Base-by-base conservation (phyloP, 1,139 yeast genomes). In the Lodderomyces parapsilosis region DNA sequence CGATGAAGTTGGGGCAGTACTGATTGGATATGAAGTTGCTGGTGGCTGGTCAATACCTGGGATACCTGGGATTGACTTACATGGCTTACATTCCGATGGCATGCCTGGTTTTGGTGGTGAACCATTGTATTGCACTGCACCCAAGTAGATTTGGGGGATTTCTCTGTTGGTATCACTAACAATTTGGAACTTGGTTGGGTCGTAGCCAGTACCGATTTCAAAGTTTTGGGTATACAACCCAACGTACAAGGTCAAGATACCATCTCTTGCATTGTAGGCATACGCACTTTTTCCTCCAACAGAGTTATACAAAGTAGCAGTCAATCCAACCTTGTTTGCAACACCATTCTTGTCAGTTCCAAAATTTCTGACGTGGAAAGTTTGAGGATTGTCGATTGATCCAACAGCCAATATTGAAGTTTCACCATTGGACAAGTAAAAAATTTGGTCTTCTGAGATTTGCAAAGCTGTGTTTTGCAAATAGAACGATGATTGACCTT, bases 301-400 rank as follows among this genome's bases (percentile, higher is more conserved):
- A n/a, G 28, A n/a, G n/a, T 7, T 8, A 7, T 7, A 25, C 14
- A 34, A 22, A 31, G 34, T 24, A 7, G 41, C 11, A 4, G 44
- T 38, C 17, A 44, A 36, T 9, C 47, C 47, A 31, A 44, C 31
- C 13, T 30, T 41, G 33, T 44, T 44, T 10, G 36, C 40, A 36
- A 10, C 23, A 15, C 42, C 43, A 25, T 25, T 25, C 5, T 9
- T 25, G 9, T n/a, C n/a, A n/a, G 28, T 25, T 7, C 28, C 28
- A 55, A 59, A 7, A 62, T 58, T 45, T 53, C 59, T 24, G 54
- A 10, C 10, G n/a, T n/a, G n/a, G n/a, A n/a, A n/a, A n/a, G n/a
- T n/a, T n/a, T n/a, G n/a, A n/a, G n/a, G n/a, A n/a, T 43, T 8
- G 9, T 56, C 44, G 20, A 56, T 28, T 8, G 55, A 54, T 23